Evolutionary conservation across 75 land plant genomes (phyloP).

Genomic region (Pinus albicaulis): DNA sequence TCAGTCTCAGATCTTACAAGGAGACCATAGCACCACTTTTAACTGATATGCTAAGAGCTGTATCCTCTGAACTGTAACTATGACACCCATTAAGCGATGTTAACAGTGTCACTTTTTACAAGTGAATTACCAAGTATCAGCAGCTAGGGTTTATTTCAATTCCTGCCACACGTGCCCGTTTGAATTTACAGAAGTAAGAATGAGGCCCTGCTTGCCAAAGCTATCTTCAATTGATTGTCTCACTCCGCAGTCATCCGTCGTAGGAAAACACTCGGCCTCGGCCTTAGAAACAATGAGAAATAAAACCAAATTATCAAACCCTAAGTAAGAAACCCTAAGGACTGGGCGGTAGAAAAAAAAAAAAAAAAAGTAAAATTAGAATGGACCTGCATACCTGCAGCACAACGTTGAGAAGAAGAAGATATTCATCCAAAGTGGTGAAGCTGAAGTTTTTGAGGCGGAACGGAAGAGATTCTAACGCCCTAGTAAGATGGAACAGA

Average conservation of each 20-base stretch:
- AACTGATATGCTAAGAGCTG: too few relatives aligned
- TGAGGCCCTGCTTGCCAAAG: not conserved
- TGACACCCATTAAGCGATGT: too few relatives aligned
- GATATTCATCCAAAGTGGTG: not conserved
- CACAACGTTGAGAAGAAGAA: conserved; percentile 8
- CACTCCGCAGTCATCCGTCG: not conserved
- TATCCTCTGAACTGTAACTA: too few relatives aligned
- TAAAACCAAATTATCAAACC: not conserved
- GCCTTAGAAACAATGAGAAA: not conserved
- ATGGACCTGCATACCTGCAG: not conserved
- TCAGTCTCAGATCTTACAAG: too few relatives aligned
- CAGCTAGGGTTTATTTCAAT: too few relatives aligned
- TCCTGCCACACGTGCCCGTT: too few relatives aligned
- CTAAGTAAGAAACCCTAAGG: not conserved
- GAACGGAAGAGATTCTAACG: not conserved
- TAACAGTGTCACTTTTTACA: too few relatives aligned
- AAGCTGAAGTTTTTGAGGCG: not conserved
- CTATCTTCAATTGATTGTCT: not conserved
- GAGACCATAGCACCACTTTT: too few relatives aligned
- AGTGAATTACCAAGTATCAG: too few relatives aligned
- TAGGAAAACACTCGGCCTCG: not conserved
- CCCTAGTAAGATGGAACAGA: conserved; percentile 1
- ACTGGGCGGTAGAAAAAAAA: too few relatives aligned
- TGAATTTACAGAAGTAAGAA: not conserved
- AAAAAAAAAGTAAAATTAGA: not conserved